phyloP scores from a whole-genome alignment of 2,329 filamentous ascomycete genomes.

The Verticillium tricorpus region DNA sequence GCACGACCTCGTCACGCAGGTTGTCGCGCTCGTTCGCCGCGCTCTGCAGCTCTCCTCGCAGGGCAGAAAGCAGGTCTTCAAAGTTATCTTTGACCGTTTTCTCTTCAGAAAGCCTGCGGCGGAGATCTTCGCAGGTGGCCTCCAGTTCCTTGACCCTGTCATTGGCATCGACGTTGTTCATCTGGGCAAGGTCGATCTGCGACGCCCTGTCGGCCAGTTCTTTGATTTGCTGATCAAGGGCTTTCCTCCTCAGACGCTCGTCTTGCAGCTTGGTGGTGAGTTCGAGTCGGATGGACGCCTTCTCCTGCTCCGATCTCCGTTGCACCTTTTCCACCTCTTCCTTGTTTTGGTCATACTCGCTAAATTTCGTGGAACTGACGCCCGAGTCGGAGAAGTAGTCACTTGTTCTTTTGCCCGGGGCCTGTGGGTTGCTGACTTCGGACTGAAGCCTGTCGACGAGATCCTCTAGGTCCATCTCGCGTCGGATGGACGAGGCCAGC shows the following conservation, averaged over 20 bases:
- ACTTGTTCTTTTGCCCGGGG: constrained; percentile 71
- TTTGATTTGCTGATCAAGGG: constrained; percentile 79
- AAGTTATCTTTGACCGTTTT: constrained; percentile 86
- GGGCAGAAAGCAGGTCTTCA: constrained; percentile 80
- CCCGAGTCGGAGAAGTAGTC: constrained; percentile 99
- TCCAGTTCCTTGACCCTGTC: constrained; percentile 74
- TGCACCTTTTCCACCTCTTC: constrained; percentile 80
- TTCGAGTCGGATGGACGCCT: constrained; percentile 79
- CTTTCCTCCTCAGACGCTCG: constrained; percentile 70
- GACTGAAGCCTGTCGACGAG: constrained; percentile 81
- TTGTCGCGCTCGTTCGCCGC: constrained; percentile 88
- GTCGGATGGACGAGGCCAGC: constrained; percentile 84
- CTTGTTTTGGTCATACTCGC: constrained; percentile 57
- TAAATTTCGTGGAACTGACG: constrained; percentile 75
- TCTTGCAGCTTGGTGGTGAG: constrained; percentile 79
- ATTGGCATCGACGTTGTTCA: constrained; percentile 51
- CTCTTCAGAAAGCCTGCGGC: constrained; percentile 79
- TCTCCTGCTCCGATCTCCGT: constrained; percentile 83
- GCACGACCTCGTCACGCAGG: constrained; percentile 81
- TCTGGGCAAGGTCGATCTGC: constrained; percentile 49
- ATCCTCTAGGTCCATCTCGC: constrained; percentile 96
- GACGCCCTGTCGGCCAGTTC: constrained; percentile 75
- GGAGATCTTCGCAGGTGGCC: constrained; percentile 72
- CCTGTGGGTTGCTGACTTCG: constrained; percentile 59
- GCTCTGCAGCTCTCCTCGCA: constrained; percentile 76